Evolutionary conservation across 2,329 filamentous ascomycete genomes (phyloP).

Genomic region (Monilinia polystroma): DNA sequence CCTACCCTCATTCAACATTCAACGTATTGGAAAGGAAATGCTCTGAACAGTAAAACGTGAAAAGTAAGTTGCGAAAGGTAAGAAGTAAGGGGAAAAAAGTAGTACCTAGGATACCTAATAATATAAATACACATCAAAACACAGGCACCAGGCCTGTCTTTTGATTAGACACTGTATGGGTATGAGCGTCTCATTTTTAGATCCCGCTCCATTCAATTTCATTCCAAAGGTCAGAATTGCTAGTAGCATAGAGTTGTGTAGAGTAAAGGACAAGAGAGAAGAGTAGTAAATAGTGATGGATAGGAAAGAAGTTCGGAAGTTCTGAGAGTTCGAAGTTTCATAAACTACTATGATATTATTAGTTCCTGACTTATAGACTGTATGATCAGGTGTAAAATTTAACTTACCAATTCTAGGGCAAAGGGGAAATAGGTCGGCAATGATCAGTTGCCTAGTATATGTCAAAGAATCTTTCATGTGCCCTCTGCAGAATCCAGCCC

Average conservation of each 20-base stretch:
- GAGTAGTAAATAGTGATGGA: neutral
- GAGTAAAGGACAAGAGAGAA: slow-evolving; percentile 13
- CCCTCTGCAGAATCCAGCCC: neutral
- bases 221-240: neutral
- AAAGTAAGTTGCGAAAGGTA: neutral
- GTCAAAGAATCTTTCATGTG: neutral
- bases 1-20: neutral
- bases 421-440: slow-evolving; percentile 9
- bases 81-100: neutral
- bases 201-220: neutral
- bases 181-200: neutral
- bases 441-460: neutral
- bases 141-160: neutral
- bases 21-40: neutral
- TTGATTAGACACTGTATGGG: too few species aligned
- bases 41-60: neutral
- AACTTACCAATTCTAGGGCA: neutral
- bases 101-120: neutral
- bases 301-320: neutral
- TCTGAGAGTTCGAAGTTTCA: neutral
- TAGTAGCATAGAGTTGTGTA: neutral
- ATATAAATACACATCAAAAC: neutral
- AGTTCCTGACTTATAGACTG: neutral
- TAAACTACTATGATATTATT: neutral
- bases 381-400: too few species aligned